Base-by-base conservation (phyloP, 2,329 filamentous ascomycete species). In the Pyrenophora tritici-repentis region DNA sequence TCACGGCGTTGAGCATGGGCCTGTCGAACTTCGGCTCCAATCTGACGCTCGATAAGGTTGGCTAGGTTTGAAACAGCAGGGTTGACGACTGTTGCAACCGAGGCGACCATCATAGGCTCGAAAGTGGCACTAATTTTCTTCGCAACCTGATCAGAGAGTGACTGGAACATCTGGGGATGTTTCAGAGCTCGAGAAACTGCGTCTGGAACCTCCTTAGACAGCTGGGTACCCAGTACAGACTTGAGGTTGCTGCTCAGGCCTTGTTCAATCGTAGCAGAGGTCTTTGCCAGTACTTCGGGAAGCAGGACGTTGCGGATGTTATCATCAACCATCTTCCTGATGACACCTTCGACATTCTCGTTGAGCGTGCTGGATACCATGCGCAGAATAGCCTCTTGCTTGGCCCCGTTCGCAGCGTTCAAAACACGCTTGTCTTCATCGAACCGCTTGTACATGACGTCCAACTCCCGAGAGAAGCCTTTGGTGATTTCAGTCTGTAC, bases 291-390 rank as follows among this genome's bases (percentile, higher is more conserved):
- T 49, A 97, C 78, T 26, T 86, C 80, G 9, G 94, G 93, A 44
- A 96, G 79, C 37, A 97, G 84, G 12, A 86, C 81, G 47, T 86
- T 81, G 55, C 90, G 83, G 59, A 96, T 90, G 71, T 89, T 88
- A 40, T 86, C 82, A 39, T 85, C 83, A 42, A 96, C 86, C 61
- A 96, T 89, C 54, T 85, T 86, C 54, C 86, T 81, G 32, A 97
- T 81, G 17, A 90, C 89, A 64, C 88, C 86, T 72, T 90, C 86
- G 18, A 90, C 83, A 49, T 89, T 89, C 53, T 87, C 85, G 9
- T 84, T 84, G 37, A 90, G 73, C 2, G 87, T 89, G 55, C 79
- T 83, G 1, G 86, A 89, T 3, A 90, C 83, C 45, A 89, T 74
- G 22, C 85, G 84, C 36, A 90, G 79, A 16, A 90, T 79, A 34